Base-by-base conservation (phyloP, 495 filamentous ascomycete species). In the Oidiodendron maius region DNA sequence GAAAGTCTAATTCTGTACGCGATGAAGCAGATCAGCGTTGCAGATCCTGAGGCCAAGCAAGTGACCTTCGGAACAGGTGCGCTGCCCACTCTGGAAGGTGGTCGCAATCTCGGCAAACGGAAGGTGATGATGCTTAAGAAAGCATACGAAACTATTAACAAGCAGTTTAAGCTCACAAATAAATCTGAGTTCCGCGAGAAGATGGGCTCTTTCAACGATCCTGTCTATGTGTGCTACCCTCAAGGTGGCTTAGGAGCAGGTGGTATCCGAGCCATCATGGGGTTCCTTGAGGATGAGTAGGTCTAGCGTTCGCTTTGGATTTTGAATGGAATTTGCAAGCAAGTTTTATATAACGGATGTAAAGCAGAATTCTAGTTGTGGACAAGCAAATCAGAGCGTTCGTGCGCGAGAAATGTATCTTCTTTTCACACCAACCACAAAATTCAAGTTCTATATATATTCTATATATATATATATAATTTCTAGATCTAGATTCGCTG, bases 151-250 rank as follows among this genome's bases (percentile, higher is more conserved):
- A 73, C 84, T 2, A 78, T 93, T 36, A 85, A 82, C 11, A 82
- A 82, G 60, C 82, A 88, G 61, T 78, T 93, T 53, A 83, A 82
- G 56, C 70, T 94, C 38, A 80, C 85, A 22, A 76, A 82, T 20
- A 95, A 95, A 78, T 86, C 78, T 52, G 89, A 90, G 62, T 93
- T 94, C 68, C 70, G 87, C 35, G 82, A 88, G 67, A 94, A 94
- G 71, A 77, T 94, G 63, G 87, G 87, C 24, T 84, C 82, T 3
- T 58, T 68, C 55, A 85, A 91, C 46, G 87, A 91, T 40, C 76
- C 83, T 38, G 77, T 87, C 20, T 95, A 85, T 60, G 85, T 94
- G 53, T 81, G 83, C 54, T 91, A 93, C 63, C 88, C 87, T 10
- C 77, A 82, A 22, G 82, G 88, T 64, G 87, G 88, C 1, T 67